Evolutionary conservation across 768 basidiomycete species (phyloP).

Genomic region (Ramaria sp.): DNA sequence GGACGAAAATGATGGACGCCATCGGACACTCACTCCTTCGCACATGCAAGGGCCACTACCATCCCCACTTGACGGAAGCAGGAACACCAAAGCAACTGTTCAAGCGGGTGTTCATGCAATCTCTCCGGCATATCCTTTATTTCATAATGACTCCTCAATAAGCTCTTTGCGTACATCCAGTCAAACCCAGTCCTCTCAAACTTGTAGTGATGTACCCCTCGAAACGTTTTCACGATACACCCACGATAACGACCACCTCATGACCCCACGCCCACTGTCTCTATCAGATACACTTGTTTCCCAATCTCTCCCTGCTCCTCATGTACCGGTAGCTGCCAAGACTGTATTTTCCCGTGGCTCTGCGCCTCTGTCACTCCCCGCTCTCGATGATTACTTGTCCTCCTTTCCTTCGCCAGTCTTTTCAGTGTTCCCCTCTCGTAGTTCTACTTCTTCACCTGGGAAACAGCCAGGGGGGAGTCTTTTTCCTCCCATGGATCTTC

Average conservation of each 20-base stretch:
- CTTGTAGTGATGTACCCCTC: neutral
- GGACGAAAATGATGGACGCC: no score
- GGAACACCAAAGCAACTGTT: neutral
- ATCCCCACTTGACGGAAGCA: neutral
- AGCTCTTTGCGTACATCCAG: neutral
- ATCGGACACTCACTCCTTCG: no score
- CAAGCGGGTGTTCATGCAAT: neutral
- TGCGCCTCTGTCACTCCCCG: conserved; percentile 47
- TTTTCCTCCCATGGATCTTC: conserved; percentile 54
- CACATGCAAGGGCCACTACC: no score
- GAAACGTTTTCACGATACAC: conserved; percentile 2
- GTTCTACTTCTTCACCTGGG: neutral
- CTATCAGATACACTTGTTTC: conserved; percentile 7
- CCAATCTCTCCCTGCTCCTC: conserved; percentile 12
- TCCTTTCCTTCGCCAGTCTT: conserved; percentile 36
- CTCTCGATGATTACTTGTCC: conserved; percentile 49
- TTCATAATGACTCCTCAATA: neutral
- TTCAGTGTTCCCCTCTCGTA: conserved; percentile 5
- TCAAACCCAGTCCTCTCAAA: neutral
- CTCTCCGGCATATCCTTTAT: neutral
- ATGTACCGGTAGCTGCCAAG: conserved; percentile 44
- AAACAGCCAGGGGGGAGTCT: conserved; percentile 22
- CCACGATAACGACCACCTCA: conserved; percentile 6
- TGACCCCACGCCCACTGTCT: conserved; percentile 5
- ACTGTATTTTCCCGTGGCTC: conserved; percentile 50